Conservation (phyloP, 176 grass and related monocot genomes). For the Stipa capillata region DNA sequence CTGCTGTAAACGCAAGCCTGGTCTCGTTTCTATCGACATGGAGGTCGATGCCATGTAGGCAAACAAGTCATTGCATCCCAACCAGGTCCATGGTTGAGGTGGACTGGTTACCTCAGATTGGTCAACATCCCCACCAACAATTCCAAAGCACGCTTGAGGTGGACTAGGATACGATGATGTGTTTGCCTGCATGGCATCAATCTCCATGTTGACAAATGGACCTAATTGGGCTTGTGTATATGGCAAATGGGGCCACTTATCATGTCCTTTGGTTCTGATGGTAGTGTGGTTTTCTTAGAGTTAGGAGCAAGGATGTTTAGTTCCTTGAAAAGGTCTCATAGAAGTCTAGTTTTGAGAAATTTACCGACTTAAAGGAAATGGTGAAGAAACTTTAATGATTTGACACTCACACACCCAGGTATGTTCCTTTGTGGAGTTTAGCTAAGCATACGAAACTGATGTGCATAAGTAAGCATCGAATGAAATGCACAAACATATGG, state of each 20-base stretch:
- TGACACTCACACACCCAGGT: not conserved
- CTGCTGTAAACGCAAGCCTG: not conserved
- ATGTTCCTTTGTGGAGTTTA: not conserved
- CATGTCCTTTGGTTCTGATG: not conserved
- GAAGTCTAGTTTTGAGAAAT: not conserved
- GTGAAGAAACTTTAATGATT: not conserved
- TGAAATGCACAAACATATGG: constrained; percentile 9
- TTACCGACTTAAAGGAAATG: not conserved
- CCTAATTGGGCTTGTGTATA: not conserved
- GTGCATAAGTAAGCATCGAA: not conserved
- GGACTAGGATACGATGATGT: not conserved
- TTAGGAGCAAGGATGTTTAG: not conserved
- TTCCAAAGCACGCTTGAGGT: not conserved
- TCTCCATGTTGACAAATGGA: not conserved
- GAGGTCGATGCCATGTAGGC: not conserved
- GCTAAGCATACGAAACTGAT: not conserved
- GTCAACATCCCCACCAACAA: not conserved
- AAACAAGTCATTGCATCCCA: not conserved
- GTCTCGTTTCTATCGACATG: not conserved
- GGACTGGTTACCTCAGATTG: not conserved
- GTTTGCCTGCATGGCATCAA: not conserved
- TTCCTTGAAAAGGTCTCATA: not conserved
- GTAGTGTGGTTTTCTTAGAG: not conserved
- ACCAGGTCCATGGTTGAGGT: not conserved
- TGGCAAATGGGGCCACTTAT: not conserved